Conservation (phyloP, 2,329 filamentous ascomycete species). For the Reticulascus tulasneorum region DNA sequence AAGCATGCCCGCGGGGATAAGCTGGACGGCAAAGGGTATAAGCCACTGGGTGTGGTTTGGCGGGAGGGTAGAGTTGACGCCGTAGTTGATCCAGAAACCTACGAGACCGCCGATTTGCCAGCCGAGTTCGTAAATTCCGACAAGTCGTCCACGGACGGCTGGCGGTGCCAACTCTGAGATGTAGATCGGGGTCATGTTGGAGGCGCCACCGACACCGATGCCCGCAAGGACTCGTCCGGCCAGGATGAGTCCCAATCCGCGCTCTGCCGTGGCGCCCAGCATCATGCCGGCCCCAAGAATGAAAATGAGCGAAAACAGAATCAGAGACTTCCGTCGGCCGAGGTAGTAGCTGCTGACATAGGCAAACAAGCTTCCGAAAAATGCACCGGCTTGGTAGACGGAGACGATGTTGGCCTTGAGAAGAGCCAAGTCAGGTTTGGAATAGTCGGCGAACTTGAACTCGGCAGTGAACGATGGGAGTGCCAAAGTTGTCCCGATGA, state of each 20-base stretch:
- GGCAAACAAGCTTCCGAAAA: slow-evolving; percentile 72
- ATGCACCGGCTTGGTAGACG: slow-evolving; percentile 77
- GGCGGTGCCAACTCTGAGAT: slow-evolving; percentile 59
- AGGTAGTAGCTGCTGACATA: slow-evolving; percentile 64
- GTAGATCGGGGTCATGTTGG: slow-evolving; percentile 61
- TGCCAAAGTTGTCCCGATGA: slow-evolving; percentile 73
- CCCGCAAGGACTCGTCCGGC: slow-evolving; percentile 61
- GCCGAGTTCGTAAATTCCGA: slow-evolving; percentile 64
- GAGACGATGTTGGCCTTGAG: slow-evolving; percentile 74
- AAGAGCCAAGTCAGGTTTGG: slow-evolving; percentile 44
- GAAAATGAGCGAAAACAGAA: slow-evolving; percentile 60
- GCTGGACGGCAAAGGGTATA: slow-evolving; percentile 62
- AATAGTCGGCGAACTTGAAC: slow-evolving; percentile 58
- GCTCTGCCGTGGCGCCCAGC: slow-evolving; percentile 58
- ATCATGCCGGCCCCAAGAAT: slow-evolving; percentile 68
- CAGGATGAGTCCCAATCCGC: slow-evolving; percentile 62
- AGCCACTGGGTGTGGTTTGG: slow-evolving; percentile 54
- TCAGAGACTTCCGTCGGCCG: slow-evolving; percentile 62
- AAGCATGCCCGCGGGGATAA: slow-evolving; percentile 62
- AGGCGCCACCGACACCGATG: slow-evolving; percentile 58
- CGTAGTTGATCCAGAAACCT: slow-evolving; percentile 62
- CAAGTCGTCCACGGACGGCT: slow-evolving; percentile 59
- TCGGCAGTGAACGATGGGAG: slow-evolving; percentile 66
- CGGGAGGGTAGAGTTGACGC: slow-evolving; percentile 48
- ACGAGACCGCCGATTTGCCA: slow-evolving; percentile 62